A percentile compares a stretch with the other conserved stretches of the same genome.
Conservation (phyloP, 352 stramenopile genomes). For the Pythium angustatum region DNA sequence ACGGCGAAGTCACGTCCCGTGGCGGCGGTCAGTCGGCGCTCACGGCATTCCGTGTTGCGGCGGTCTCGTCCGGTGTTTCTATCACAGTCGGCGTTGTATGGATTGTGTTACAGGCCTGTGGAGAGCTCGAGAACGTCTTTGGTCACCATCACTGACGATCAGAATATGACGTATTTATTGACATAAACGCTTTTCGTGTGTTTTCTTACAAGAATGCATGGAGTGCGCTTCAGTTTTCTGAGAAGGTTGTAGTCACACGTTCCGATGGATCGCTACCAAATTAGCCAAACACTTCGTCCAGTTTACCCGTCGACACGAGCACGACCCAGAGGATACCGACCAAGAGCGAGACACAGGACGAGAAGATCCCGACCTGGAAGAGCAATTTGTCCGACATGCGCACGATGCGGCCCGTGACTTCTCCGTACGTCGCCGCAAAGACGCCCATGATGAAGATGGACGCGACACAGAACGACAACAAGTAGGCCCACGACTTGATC, state of each 20-base stretch:
- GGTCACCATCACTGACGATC: conserved; percentile 25
- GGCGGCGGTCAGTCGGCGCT: conserved; percentile 26
- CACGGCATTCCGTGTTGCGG: conserved; percentile 47
- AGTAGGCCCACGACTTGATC: conserved; percentile 64
- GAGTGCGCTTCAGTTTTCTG: neutral
- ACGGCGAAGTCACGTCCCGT: conserved; percentile 64
- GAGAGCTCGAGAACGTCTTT: conserved; percentile 68
- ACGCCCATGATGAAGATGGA: conserved; percentile 87
- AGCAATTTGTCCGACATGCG: conserved; percentile 39
- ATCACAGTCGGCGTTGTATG: conserved; percentile 65
- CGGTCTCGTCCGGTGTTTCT: conserved; percentile 56
- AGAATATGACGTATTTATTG: conserved; percentile 5
- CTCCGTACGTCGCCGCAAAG: conserved; percentile 79
- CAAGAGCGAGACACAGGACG: conserved; percentile 49
- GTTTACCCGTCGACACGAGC: conserved; percentile 48
- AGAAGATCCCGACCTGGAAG: conserved; percentile 60
- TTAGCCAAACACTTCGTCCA: conserved; percentile 53
- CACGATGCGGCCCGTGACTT: conserved; percentile 46
- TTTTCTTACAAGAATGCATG: neutral
- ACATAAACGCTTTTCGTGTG: neutral
- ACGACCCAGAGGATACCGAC: conserved; percentile 67
- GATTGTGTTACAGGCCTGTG: conserved; percentile 65
- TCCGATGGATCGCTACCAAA: neutral
- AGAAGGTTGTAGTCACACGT: neutral
- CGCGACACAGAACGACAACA: conserved; percentile 80